Conservation (phyloP, 371 early-diverging fungal genomes). For the Syncephalastrum racemosum region DNA sequence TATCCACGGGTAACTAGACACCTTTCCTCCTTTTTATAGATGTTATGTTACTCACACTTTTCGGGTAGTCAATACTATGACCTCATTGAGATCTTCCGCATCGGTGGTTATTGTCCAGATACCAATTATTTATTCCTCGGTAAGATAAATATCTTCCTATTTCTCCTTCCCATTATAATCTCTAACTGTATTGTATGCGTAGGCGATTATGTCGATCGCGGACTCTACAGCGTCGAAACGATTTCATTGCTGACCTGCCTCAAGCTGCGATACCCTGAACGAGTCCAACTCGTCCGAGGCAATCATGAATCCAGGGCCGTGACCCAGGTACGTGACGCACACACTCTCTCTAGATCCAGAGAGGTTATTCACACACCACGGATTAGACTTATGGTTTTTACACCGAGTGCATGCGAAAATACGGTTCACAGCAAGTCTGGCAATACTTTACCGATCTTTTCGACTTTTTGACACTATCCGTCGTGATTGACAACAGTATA, state of each 20-base stretch:
- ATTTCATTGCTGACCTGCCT: conserved; percentile 87
- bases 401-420: conserved; percentile 94
- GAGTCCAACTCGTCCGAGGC: conserved; percentile 94
- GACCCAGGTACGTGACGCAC: conserved; percentile 63
- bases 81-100: conserved; percentile 92
- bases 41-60: conserved; percentile 1
- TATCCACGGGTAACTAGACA: conserved; percentile 78
- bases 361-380: neutral
- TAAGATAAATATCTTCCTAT: conserved; percentile 27
- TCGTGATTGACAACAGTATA: conserved; percentile 89
- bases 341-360: neutral
- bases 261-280: conserved; percentile 89
- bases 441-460: conserved; percentile 93
- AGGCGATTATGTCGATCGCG: conserved; percentile 99
- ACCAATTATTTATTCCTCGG: conserved; percentile 96
- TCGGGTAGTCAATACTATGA: conserved; percentile 92
- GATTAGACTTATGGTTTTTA: conserved; percentile 95
- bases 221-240: conserved; percentile 94
- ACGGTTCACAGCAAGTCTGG: conserved; percentile 88
- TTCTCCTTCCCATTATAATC: neutral
- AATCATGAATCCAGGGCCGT: conserved; percentile 96
- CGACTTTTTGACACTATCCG: conserved; percentile 89
- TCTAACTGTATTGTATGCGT: neutral
- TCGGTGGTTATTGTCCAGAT: conserved; percentile 90
- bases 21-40: no score